Conservation (phyloP, 1,139 yeast genomes). For the Pichia sp. region DNA sequence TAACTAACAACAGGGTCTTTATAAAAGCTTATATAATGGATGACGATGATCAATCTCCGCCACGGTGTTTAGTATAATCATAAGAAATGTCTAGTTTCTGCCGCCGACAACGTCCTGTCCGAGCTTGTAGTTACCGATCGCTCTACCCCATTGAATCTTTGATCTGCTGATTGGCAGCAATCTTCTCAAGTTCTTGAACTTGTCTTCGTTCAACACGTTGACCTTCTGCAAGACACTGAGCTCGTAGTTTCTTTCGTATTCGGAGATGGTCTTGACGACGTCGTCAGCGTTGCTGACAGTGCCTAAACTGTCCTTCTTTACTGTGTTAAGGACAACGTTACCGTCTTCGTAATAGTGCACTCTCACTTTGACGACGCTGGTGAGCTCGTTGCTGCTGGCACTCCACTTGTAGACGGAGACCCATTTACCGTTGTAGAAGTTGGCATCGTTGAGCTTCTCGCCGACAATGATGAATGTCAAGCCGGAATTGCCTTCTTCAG, state of each 20-base stretch:
- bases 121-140: slow-evolving; percentile 84
- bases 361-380: slow-evolving; percentile 62
- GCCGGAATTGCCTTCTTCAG: slow-evolving; percentile 23
- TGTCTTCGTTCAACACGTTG: slow-evolving; percentile 69
- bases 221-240: slow-evolving; percentile 61
- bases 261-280: slow-evolving; percentile 52
- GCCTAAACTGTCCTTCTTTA: slow-evolving; percentile 32
- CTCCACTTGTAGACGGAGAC: slow-evolving; percentile 58
- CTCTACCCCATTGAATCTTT: slow-evolving; percentile 93
- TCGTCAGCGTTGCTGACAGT: slow-evolving; percentile 26
- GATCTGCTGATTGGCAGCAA: slow-evolving; percentile 90
- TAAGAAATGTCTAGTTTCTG: slow-evolving; percentile 18
- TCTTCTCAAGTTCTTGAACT: slow-evolving; percentile 84
- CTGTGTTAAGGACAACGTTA: slow-evolving; percentile 74
- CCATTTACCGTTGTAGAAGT: slow-evolving; percentile 94
- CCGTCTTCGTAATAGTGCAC: slow-evolving; percentile 97
- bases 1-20: no score
- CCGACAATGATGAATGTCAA: slow-evolving; percentile 55
- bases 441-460: slow-evolving; percentile 67
- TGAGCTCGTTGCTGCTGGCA: slow-evolving; percentile 35
- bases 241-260: slow-evolving; percentile 63
- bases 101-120: slow-evolving; percentile 75
- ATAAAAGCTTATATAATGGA: no score
- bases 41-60: no score
- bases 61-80: no score